Evolutionary conservation across 768 basidiomycete species (phyloP), one percentile per base, ranked within the genome.

Genomic region (Neoboletus brunneissimus): DNA sequence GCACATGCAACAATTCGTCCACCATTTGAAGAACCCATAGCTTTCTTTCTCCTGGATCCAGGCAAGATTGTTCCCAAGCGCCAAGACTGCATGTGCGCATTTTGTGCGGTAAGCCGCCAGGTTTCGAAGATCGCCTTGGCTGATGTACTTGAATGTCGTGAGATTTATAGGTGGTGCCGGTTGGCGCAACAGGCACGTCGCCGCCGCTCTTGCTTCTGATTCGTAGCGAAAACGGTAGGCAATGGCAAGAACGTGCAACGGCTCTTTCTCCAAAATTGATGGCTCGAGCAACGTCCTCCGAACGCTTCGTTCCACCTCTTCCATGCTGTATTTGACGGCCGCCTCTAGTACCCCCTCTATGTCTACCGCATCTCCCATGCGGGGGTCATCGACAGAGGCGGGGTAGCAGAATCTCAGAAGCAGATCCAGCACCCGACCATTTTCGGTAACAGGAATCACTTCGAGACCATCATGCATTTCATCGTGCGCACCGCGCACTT

Each of bases 321-420:
- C 71, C 66, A 72, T 68, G 23, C 51, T 61, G 15, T 75, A 66
- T 38, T 74, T 75, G 16, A 63, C 50, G 3, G 72, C 69, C 0
- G 67, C 69, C 44, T 66, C 68, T n/a, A 70, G 35, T 6, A 73
- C 60, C 4, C 48, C 56, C 16, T 65, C 63, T 42, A 69, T 29
- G 16, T 66, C 67, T 18, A 34, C 60, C 22, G 56, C 46, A 20
- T 48, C 52, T 11, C 31, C 48, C 5, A 72, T 35, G 11, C 27
- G 52, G 16, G 68, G 72, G 16, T 68, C 61, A 10, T 59, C 56
- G 29, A 75, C 53, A 11, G 64, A 53, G 13, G 58, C 56, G 1
- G 75, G 76, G 62, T 76, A 77, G 29, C 76, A 68, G 43, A 76
- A 69, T 46, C 68, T 68, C 43, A 75, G 51, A 49, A 75, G 65